Evolutionary conservation across 2,329 filamentous ascomycete genomes (phyloP), one percentile per base, ranked within the genome.

Genomic region (Rhexocercosporidium sp.): DNA sequence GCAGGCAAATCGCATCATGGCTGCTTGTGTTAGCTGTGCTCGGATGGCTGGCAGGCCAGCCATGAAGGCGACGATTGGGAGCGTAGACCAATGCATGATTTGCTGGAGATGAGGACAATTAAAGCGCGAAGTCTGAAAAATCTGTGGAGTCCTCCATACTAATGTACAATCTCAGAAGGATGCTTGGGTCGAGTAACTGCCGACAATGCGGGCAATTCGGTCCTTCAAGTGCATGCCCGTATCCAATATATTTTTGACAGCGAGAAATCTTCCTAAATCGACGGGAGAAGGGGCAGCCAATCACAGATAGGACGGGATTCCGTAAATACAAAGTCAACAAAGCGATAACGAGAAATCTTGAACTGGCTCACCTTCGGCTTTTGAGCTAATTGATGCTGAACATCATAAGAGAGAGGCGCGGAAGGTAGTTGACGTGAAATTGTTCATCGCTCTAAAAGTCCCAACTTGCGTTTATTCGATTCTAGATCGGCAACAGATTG

Each of bases 1-100:
- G 39, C 69, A 71, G 29, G 62, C 62, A 16, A 64, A 64, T 44
- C 62, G 62, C 37, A 64, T n/a, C 62, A 64, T 64, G 9, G 34
- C 18, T 34, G 62, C 62, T 57, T 41, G 22, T 34, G 62, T 51
- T 57, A 29, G 22, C 20, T 20, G 27, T 14, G 37, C 37, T 14
- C 31, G 51, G 9, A 53, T 53, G 4, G 27, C 5, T 6, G 18
- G 29, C 16, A 34, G 1, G 18, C 2, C 25, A 12, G 25, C 62
- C 18, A 64, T 22, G 18, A 64, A 27, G 39, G 62, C 37, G 12
- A 64, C 3, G 14, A 53, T 16, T 6, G 51, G 18, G 39, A 46
- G 1, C 14, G 39, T 18, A 31, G 37, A 46, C 37, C 49, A 57
- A 11, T 22, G 39, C 62, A 57, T 64, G 20, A 20, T 39, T n/a